Percentiles rank a stretch among this genome's conserved stretches.
These are phyloP conservation scores for Boletus reticuloceps DNA, from an alignment of 768 basidiomycete species.

Conservation along the genomic window DNA sequence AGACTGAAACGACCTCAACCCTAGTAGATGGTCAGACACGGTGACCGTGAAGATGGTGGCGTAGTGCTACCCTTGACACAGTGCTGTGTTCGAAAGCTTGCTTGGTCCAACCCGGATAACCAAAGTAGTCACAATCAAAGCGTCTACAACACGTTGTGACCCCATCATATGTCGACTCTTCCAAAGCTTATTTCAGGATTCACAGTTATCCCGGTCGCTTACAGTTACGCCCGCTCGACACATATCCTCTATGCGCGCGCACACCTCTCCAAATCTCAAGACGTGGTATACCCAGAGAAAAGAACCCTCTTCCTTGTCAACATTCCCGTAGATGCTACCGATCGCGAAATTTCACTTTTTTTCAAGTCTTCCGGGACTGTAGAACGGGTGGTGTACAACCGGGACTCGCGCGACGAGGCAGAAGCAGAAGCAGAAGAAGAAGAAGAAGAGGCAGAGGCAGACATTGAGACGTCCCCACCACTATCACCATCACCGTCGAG, in stretches of 20 bases:
- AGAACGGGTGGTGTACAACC: constrained; percentile 69
- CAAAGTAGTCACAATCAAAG: too few relatives aligned
- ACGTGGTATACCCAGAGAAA: constrained; percentile 41
- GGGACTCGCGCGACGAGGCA: constrained; percentile 33
- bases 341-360: constrained; percentile 72
- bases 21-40: too few relatives aligned
- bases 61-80: too few relatives aligned
- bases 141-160: too few relatives aligned
- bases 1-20: too few relatives aligned
- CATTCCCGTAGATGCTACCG: constrained; percentile 83
- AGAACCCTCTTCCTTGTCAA: constrained; percentile 89
- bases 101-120: too few relatives aligned
- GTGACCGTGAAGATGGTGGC: too few relatives aligned
- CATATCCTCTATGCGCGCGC: constrained; percentile 80
- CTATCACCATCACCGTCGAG: neutral
- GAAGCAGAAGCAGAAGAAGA: too few relatives aligned
- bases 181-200: constrained; percentile 30
- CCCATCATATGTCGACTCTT: constrained; percentile 12
- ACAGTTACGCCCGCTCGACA: constrained; percentile 40
- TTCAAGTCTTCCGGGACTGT: constrained; percentile 78
- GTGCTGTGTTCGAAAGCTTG: too few relatives aligned
- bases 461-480: neutral
- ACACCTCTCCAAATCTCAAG: constrained; percentile 51
- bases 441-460: constrained; percentile 19
- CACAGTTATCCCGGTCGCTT: constrained; percentile 38